These are phyloP conservation scores for Nothomitra cinnamomea DNA, from an alignment of 2,329 filamentous ascomycete species.

Conservation along the genomic window DNA sequence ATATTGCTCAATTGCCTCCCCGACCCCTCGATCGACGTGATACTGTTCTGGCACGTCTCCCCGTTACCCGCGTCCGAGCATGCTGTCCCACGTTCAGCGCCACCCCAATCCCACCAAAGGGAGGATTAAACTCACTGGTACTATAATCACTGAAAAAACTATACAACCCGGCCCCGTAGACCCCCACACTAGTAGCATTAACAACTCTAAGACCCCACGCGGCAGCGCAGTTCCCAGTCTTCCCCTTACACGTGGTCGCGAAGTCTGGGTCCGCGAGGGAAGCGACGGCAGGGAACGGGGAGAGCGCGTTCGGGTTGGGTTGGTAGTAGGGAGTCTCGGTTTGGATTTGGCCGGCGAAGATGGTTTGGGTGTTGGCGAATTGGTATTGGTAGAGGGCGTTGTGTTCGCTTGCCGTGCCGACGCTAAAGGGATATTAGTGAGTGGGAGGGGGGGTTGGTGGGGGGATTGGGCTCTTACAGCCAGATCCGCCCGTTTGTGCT, in stretches of 20 bases:
- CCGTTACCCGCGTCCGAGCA: conserved; percentile 24
- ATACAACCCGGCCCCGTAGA: conserved; percentile 50
- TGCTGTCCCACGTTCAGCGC: no score
- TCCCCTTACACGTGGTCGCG: conserved; percentile 5
- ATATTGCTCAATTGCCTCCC: conserved; percentile 13
- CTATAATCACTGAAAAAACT: conserved; percentile 50
- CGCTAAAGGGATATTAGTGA: not conserved
- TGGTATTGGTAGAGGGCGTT: conserved; percentile 5
- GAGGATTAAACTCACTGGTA: conserved; percentile 15
- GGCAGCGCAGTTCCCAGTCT: conserved; percentile 29
- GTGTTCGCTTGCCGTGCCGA: conserved; percentile 6
- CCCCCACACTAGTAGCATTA: conserved; percentile 34
- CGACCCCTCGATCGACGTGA: conserved; percentile 29
- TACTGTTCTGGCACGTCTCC: conserved; percentile 30
- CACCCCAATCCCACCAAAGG: no score
- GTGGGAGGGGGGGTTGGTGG: not conserved
- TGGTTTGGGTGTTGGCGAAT: not conserved
- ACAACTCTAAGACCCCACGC: conserved; percentile 50
- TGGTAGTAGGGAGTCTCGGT: conserved; percentile 6
- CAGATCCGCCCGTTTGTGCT: conserved; percentile 24
- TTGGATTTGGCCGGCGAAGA: conserved; percentile 5
- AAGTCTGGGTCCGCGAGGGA: conserved; percentile 19
- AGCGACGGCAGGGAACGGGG: not conserved
- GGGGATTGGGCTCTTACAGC: conserved; percentile 17
- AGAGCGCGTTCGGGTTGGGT: not conserved